Percentiles rank a stretch among this genome's conserved stretches.
These are phyloP conservation scores for Teratosphaeriaceae sp. DNA, from an alignment of 2,329 filamentous ascomycete genomes.

Conservation along the genomic window DNA sequence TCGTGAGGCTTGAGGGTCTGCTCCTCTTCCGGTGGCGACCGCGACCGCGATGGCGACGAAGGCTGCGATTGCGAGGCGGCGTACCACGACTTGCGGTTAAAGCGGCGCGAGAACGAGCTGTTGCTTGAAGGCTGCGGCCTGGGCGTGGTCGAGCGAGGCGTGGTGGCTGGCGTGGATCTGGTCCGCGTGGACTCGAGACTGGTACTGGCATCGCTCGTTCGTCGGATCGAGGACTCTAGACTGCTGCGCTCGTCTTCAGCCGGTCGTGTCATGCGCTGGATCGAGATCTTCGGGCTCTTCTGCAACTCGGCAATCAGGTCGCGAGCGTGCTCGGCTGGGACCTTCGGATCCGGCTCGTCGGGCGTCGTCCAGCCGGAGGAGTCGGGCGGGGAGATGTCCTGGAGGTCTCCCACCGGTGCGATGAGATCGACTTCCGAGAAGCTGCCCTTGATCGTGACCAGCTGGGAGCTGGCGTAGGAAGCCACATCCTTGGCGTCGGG, in stretches of 20 bases:
- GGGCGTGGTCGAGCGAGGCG: constrained; percentile 15
- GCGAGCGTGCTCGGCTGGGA: constrained; percentile 23
- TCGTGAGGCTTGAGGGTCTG: constrained; percentile 2
- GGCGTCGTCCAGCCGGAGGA: constrained; percentile 41
- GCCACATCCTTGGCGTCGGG: constrained; percentile 31
- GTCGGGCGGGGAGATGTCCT: constrained; percentile 30
- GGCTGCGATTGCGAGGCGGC: constrained; percentile 15
- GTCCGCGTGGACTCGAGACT: constrained; percentile 20
- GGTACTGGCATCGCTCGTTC: constrained; percentile 13
- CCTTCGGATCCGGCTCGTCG: constrained; percentile 30
- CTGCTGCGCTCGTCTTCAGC: constrained; percentile 18
- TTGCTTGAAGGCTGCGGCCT: constrained; percentile 15
- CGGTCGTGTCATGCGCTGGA: constrained; percentile 11
- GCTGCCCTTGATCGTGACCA: constrained; percentile 41
- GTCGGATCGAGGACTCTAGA: constrained; percentile 14
- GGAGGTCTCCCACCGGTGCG: constrained; percentile 27
- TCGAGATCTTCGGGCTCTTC: constrained; percentile 23
- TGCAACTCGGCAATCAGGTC: constrained; percentile 26
- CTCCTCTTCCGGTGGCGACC: constrained; percentile 24
- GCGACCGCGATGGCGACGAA: constrained; percentile 26
- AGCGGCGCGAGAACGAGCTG: constrained; percentile 19
- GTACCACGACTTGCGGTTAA: constrained; percentile 25
- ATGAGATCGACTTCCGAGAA: constrained; percentile 43
- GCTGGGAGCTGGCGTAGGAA: constrained; percentile 18
- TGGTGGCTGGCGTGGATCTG: constrained; percentile 17